Evolutionary conservation across 225 moss, liverwort and hornwort species (phyloP), one percentile per base, ranked within the genome.

Genomic region (Sphagnum tenellum): DNA sequence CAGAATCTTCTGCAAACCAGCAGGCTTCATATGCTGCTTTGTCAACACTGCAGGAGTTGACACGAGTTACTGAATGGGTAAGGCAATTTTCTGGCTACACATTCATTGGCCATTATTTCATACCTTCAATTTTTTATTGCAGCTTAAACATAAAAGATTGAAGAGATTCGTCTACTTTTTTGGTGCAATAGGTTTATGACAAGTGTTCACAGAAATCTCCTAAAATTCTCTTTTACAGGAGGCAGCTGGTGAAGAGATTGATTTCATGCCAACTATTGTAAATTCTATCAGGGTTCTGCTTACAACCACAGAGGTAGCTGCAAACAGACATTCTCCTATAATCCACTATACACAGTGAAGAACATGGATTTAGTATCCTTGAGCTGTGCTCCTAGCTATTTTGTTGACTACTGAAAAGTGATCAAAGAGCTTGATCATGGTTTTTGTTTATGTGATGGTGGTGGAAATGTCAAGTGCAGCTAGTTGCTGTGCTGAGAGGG

Each of bases 1-100:
- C 92, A 63, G 83, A 86, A 75, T 81, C 79, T 68, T 78, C 85
- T 77, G 92, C 92, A 62, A 82, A 86, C 80, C 82, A 85, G 55
- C 89, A 92, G 73, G 84, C 96, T 45, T 88, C 92, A 48, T 96
- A 92, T 84, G 88, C 96, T 85, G 96, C 96, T 51, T 76, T 92
- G 59, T 83, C 90, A 74, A 70, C 81, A 11, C 74, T 96, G 55
- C 92, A 96, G 77, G 96, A 96, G 54, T 77, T 96, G 61, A 96
- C 92, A 69, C 92, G 90, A 64, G 78, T 89, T 49, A 87, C 90
- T 67, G 84, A 89, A 57, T 96, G 96, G 96, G 96, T 96, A 77
- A 73, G 79, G 0, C 29, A 29, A 29, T 29, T 29, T 29, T 29
- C 29, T 29, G 29, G 29, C 29, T 29, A 29, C 29, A 29, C 29